Evolutionary conservation across 306 rosid species (phyloP).

Genomic region (Vigna reflexopilosa): DNA sequence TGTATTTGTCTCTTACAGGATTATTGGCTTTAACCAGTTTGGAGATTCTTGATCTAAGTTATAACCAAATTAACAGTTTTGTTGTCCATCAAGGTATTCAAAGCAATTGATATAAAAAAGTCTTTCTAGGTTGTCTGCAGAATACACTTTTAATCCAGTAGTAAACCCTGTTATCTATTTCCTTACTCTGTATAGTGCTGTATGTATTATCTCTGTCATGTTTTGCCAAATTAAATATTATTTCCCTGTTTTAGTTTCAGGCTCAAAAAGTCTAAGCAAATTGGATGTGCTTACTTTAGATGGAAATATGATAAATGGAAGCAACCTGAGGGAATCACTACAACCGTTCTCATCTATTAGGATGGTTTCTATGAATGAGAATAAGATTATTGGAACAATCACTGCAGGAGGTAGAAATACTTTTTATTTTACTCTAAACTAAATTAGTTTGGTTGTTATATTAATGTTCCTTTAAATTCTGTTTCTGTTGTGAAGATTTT

Average conservation of each 20-base stretch:
- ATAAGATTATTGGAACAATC: not conserved
- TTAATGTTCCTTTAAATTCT: not conserved
- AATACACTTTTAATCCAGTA: not conserved
- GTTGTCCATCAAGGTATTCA: constrained; percentile 1
- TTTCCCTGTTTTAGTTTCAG: not conserved
- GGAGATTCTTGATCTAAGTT: not conserved
- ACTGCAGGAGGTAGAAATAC: constrained; percentile 7
- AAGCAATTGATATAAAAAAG: not conserved
- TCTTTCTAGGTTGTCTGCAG: not conserved
- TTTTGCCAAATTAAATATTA: not conserved
- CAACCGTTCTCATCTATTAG: constrained; percentile 29
- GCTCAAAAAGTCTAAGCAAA: constrained; percentile 1
- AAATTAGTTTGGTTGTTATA: not conserved
- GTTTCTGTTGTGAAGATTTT: constrained; percentile 5
- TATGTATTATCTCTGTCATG: too few relatives aligned
- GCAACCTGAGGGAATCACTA: not conserved
- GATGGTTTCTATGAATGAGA: not conserved
- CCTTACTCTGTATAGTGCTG: not conserved
- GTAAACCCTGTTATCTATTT: not conserved
- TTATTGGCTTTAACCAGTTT: too few relatives aligned
- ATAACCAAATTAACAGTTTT: not conserved
- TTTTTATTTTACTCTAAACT: not conserved
- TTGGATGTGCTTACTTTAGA: constrained; percentile 1
- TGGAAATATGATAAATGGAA: not conserved
- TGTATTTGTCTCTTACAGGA: not conserved